These are phyloP conservation scores for Globisporangium paroecandrum DNA, from an alignment of 352 stramenopile species.

Conservation along the genomic window DNA sequence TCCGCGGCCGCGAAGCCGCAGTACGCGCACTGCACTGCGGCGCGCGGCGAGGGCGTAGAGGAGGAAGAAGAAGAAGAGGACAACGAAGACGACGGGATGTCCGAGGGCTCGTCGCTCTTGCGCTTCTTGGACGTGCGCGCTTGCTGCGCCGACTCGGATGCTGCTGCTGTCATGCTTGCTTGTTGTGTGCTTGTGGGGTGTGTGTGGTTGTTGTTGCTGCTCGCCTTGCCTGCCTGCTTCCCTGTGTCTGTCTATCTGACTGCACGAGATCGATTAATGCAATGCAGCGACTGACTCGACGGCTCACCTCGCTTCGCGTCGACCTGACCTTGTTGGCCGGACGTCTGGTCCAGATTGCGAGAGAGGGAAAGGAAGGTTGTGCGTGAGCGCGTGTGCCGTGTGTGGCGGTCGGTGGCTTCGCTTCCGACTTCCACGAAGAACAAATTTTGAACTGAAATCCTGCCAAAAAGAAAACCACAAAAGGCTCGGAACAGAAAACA, in stretches of 20 bases:
- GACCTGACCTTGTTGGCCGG: not conserved
- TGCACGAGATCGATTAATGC: not conserved
- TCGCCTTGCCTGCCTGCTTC: not conserved
- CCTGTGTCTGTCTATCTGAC: not conserved
- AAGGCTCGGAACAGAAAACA: not conserved
- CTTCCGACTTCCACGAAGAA: conserved; percentile 43
- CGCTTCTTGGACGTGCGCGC: conserved; percentile 46
- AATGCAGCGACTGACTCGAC: not conserved
- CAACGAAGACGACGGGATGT: conserved; percentile 12
- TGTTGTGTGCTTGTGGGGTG: not conserved
- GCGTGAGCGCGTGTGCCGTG: not conserved
- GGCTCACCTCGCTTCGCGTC: not conserved
- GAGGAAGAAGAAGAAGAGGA: conserved; percentile 1
- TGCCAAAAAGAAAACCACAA: conserved; percentile 9
- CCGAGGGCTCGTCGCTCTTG: conserved; percentile 32
- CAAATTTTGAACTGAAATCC: conserved; percentile 48
- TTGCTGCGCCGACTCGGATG: not conserved
- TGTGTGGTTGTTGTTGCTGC: conserved; percentile 8
- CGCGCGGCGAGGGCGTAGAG: conserved; percentile 7
- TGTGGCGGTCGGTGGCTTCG: conserved; percentile 10
- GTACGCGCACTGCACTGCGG: conserved; percentile 29
- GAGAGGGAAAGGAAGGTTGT: not conserved
- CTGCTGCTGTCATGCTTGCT: conserved; percentile 3
- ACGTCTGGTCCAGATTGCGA: not conserved
- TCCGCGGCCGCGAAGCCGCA: conserved; percentile 43